These are phyloP conservation scores for Blastomyces emzantsi DNA, from an alignment of 2,329 filamentous ascomycete genomes.

Conservation along the genomic window DNA sequence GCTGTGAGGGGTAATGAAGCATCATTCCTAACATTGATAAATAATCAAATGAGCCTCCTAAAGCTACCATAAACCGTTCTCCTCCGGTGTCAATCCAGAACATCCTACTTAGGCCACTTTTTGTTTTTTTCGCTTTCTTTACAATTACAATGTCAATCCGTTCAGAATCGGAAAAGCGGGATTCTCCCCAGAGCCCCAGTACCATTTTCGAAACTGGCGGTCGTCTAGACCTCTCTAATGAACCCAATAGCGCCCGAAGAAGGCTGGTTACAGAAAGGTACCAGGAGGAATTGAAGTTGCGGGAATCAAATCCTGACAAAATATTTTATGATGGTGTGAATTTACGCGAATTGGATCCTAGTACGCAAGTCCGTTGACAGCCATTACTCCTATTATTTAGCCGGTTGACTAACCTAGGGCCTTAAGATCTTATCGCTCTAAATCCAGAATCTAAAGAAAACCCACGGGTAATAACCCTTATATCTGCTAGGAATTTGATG, in stretches of 20 bases:
- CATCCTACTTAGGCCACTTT: neutral
- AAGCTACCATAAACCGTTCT: neutral
- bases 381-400: neutral
- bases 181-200: neutral
- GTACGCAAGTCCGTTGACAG: neutral
- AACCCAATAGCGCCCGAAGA: neutral
- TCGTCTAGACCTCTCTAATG: neutral
- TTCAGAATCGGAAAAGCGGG: neutral
- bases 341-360: conserved; percentile 2
- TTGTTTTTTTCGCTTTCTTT: neutral
- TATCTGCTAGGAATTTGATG: neutral
- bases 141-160: neutral
- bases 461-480: neutral
- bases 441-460: neutral
- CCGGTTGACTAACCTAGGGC: neutral
- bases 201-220: neutral
- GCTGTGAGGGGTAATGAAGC: neutral
- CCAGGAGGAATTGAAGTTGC: conserved; percentile 5
- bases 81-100: neutral
- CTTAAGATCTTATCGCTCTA: conserved; percentile 5
- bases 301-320: conserved; percentile 2
- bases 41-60: neutral
- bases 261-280: conserved; percentile 1
- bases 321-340: conserved; percentile 7
- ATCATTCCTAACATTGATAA: neutral